Conservation (phyloP, 805 yeast species). For the Starmera amethionina region DNA sequence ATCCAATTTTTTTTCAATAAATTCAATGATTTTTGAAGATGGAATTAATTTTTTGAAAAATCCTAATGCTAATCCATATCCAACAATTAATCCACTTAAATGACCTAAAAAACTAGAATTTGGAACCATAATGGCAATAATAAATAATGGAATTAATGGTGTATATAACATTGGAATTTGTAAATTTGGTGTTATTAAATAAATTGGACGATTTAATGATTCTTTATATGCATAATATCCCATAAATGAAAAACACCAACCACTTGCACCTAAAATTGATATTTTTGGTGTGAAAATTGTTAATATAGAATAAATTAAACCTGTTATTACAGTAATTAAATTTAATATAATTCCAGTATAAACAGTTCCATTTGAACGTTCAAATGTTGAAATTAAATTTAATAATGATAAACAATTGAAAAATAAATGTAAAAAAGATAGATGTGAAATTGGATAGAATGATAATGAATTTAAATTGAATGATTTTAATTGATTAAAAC, state of each 20-base stretch:
- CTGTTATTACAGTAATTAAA: constrained; percentile 1
- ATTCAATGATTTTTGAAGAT: constrained; percentile 51
- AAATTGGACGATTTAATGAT: constrained; percentile 29
- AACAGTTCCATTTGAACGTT: constrained; percentile 69
- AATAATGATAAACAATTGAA: constrained; percentile 49
- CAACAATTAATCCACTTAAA: constrained; percentile 53
- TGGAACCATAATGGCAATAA: constrained; percentile 47
- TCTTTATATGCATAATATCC: constrained; percentile 49
- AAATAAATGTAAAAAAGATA: constrained; percentile 47
- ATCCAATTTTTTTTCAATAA: constrained; percentile 49
- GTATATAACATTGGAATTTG: constrained; percentile 47
- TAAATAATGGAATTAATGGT: constrained; percentile 45
- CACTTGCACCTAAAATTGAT: constrained; percentile 60
- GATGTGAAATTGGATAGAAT: constrained; percentile 65
- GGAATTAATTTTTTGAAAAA: constrained; percentile 51
- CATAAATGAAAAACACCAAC: constrained; percentile 60
- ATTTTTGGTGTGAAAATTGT: constrained; percentile 39
- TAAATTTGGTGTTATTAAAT: constrained; percentile 27
- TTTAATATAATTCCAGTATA: constrained; percentile 77
- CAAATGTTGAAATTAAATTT: constrained; percentile 57
- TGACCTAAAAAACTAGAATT: constrained; percentile 70
- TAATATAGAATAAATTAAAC: constrained; percentile 13
- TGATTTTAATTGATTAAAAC: no score
- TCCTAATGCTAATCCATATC: constrained; percentile 53
- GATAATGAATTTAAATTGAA: constrained; percentile 27